phyloP scores from a whole-genome alignment of 2,329 filamentous ascomycete species.

The Talaromyces verruculosus region DNA sequence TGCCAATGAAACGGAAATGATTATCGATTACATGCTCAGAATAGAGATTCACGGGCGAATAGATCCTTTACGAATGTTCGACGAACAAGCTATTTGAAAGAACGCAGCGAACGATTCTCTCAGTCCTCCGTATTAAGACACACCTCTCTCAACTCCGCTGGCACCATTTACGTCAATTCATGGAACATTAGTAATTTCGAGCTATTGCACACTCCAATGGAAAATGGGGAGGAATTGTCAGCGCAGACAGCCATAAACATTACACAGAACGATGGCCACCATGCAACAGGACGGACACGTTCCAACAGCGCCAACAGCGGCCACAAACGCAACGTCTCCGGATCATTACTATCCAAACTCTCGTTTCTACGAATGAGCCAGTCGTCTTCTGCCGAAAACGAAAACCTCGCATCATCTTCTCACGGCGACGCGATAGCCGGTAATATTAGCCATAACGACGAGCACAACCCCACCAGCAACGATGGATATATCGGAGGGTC shows the following conservation, averaged over 20 bases:
- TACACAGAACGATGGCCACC: slow-evolving; percentile 25
- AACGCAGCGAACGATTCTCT: neutral
- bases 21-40: neutral
- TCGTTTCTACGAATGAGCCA: slow-evolving; percentile 62
- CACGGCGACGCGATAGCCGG: slow-evolving; percentile 33
- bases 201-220: slow-evolving; percentile 31
- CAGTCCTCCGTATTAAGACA: neutral
- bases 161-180: neutral
- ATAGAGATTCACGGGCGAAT: neutral
- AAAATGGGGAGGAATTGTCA: slow-evolving; percentile 32
- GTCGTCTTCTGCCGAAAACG: slow-evolving; percentile 28
- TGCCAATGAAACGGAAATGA: neutral
- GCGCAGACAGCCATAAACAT: slow-evolving; percentile 30
- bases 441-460: slow-evolving; percentile 23
- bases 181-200: neutral
- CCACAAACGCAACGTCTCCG: slow-evolving; percentile 55
- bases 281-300: slow-evolving; percentile 28
- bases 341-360: slow-evolving; percentile 66
- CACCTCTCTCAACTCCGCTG: neutral
- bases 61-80: neutral
- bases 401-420: neutral
- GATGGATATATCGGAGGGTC: slow-evolving; percentile 28
- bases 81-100: neutral
- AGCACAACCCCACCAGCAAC: neutral
- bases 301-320: slow-evolving; percentile 33